Evolutionary conservation across 345 rosid species (phyloP).

Genomic region (Eucalyptus cloeziana): DNA sequence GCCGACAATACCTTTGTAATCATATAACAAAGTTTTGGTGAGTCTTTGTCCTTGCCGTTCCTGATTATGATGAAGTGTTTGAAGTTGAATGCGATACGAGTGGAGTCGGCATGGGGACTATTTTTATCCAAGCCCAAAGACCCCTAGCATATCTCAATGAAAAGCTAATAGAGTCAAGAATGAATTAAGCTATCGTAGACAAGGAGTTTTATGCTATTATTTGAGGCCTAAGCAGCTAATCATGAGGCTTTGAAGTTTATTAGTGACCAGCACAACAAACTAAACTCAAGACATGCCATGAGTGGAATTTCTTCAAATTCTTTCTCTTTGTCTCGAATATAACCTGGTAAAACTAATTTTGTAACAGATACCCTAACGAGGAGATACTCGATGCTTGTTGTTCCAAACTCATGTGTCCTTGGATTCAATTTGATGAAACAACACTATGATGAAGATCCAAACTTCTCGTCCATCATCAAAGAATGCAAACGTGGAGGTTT

Average conservation of each 20-base stretch:
- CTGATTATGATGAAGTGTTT: not conserved
- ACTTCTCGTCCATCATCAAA: too few relatives aligned
- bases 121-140: not conserved
- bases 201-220: not conserved
- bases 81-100: not conserved
- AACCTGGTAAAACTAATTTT: too few relatives aligned
- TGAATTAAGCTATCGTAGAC: not conserved
- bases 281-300: not conserved
- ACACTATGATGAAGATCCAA: too few relatives aligned
- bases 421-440: too few relatives aligned
- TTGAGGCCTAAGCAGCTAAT: not conserved
- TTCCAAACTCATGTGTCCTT: too few relatives aligned
- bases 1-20: not conserved
- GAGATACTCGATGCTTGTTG: too few relatives aligned
- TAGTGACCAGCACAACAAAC: not conserved
- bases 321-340: too few relatives aligned
- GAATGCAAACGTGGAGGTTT: too few relatives aligned
- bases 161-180: not conserved
- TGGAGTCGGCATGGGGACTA: not conserved
- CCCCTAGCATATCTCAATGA: not conserved
- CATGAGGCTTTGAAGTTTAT: not conserved
- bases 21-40: not conserved
- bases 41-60: not conserved
- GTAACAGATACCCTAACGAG: too few relatives aligned
- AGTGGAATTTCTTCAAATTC: too few relatives aligned